Evolutionary conservation across 257 asterid species (phyloP).

Genomic region (Eustoma russellianum): DNA sequence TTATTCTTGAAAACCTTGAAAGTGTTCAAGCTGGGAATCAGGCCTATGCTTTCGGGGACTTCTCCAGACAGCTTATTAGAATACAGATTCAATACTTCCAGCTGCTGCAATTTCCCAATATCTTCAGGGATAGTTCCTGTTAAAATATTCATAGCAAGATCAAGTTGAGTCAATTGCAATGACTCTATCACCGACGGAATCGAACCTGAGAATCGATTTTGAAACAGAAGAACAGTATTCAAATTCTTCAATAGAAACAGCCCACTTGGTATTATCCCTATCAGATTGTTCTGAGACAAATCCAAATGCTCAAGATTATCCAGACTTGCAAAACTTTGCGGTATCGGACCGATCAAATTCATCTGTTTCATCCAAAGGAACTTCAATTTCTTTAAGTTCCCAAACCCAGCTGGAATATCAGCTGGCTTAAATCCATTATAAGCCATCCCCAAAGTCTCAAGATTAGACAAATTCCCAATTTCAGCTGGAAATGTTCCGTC

Average conservation of each 20-base stretch:
- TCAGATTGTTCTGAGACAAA: conserved; percentile 21
- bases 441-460: conserved; percentile 41
- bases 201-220: conserved; percentile 51
- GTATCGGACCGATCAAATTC: conserved; percentile 43
- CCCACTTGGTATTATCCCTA: conserved; percentile 28
- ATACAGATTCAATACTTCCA: conserved; percentile 37
- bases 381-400: conserved; percentile 35
- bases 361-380: conserved; percentile 34
- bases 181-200: conserved; percentile 46
- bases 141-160: conserved; percentile 47
- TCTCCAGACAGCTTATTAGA: conserved; percentile 43
- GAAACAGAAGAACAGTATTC: conserved; percentile 25
- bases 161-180: conserved; percentile 37
- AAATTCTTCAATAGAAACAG: conserved; percentile 56
- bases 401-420: conserved; percentile 47
- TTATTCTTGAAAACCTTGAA: conserved; percentile 46
- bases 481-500: conserved; percentile 57
- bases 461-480: conserved; percentile 56
- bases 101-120: conserved; percentile 44
- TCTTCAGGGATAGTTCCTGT: conserved; percentile 62
- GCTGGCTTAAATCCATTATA: conserved; percentile 47
- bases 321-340: conserved; percentile 23
- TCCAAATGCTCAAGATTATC: conserved; percentile 29
- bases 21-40: conserved; percentile 28
- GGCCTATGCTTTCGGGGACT: conserved; percentile 53